These are phyloP conservation scores for Capronia coronata DNA, from an alignment of 2,329 filamentous ascomycete species.

Conservation along the genomic window DNA sequence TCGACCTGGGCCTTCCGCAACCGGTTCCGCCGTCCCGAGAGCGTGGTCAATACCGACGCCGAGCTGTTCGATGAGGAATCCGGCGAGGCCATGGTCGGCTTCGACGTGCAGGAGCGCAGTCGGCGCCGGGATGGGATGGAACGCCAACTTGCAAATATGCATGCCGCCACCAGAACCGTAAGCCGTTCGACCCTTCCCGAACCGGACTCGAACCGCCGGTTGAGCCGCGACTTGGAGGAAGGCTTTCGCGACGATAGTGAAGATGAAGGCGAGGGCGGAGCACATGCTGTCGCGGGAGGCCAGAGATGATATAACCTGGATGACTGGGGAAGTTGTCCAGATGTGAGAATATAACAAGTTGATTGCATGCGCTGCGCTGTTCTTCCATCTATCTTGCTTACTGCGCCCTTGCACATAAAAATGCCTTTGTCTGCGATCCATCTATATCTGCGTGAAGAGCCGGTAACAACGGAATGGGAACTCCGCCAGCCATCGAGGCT, in stretches of 20 bases:
- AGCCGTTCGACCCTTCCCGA: slow-evolving; percentile 9
- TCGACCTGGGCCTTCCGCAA: slow-evolving; percentile 39
- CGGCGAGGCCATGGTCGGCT: slow-evolving; percentile 45
- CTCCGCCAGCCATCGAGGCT: no score
- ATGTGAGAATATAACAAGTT: no score
- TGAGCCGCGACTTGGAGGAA: slow-evolving; percentile 74
- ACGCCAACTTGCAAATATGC: slow-evolving; percentile 32
- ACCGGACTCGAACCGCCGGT: slow-evolving; percentile 48
- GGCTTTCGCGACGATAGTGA: slow-evolving; percentile 69
- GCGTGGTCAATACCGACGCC: slow-evolving; percentile 42
- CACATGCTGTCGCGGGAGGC: slow-evolving; percentile 24
- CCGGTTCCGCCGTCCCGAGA: slow-evolving; percentile 27
- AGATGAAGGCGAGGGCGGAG: slow-evolving; percentile 46
- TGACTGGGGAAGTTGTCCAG: background rate
- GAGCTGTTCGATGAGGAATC: slow-evolving; percentile 64
- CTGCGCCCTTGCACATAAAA: no score
- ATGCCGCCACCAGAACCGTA: slow-evolving; percentile 27
- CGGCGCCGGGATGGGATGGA: slow-evolving; percentile 36
- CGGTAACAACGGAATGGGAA: no score
- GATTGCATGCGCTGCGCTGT: no score
- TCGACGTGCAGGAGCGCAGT: slow-evolving; percentile 46
- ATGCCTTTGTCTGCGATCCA: no score
- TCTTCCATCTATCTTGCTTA: no score
- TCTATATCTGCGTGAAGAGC: no score
- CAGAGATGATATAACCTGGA: background rate